Evolutionary conservation across 2,329 filamentous ascomycete species (phyloP).

Genomic region (Colletotrichum falcatum): DNA sequence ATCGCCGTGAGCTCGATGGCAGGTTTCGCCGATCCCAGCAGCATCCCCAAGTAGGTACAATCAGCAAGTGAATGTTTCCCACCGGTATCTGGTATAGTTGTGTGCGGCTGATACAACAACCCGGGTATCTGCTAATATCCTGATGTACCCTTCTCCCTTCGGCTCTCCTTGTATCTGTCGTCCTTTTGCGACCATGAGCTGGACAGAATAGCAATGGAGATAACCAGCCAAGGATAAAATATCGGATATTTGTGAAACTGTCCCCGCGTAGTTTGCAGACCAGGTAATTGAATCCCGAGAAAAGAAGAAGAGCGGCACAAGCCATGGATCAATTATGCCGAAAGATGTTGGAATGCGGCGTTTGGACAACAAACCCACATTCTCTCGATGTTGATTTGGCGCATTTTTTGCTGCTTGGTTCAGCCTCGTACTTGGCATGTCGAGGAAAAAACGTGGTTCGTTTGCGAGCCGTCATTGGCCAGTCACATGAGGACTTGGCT

Average conservation of each 20-base stretch:
- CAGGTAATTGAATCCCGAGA: background rate
- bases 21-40: background rate
- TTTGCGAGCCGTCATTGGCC: conserved; percentile 42
- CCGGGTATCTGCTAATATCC: background rate
- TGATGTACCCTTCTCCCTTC: background rate
- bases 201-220: background rate
- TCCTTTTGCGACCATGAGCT: background rate
- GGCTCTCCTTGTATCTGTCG: background rate
- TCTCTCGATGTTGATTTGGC: background rate
- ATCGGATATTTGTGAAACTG: background rate
- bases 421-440: conserved; percentile 46
- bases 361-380: too few species aligned
- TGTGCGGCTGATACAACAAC: too few species aligned
- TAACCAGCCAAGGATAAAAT: too few species aligned
- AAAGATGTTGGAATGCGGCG: background rate
- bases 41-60: background rate
- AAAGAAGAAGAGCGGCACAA: background rate
- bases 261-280: background rate
- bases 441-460: conserved; percentile 44
- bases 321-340: background rate
- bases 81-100: background rate
- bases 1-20: conserved; percentile 7
- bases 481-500: conserved; percentile 38
- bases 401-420: conserved; percentile 22
- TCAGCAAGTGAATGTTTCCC: background rate